These are phyloP conservation scores for Chimonanthus praecox DNA, from an alignment of 164 flowering plant species.

Conservation along the genomic window DNA sequence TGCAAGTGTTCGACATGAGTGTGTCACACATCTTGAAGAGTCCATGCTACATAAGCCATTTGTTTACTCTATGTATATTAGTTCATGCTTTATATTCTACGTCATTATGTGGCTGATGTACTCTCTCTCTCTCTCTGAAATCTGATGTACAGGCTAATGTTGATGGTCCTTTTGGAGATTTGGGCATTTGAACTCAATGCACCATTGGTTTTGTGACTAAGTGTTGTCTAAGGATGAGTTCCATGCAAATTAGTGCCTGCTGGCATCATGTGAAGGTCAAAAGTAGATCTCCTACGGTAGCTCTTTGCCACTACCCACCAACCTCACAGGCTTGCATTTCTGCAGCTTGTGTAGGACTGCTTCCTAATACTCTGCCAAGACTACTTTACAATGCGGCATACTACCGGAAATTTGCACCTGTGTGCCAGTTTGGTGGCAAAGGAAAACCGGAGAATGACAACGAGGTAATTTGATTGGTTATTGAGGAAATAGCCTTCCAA, in stretches of 20 bases:
- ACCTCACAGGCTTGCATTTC: constrained; percentile 9
- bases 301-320: constrained; percentile 2
- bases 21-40: too few species aligned
- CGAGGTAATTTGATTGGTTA: constrained; percentile 31
- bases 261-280: constrained; percentile 11
- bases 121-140: too few species aligned
- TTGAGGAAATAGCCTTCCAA: neutral
- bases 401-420: constrained; percentile 18
- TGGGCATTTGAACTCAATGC: neutral
- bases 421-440: constrained; percentile 51
- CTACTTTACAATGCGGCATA: constrained; percentile 14
- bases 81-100: too few species aligned
- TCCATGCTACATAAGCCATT: too few species aligned
- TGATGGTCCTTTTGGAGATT: neutral
- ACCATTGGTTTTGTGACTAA: neutral
- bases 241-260: constrained; percentile 28
- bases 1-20: too few species aligned
- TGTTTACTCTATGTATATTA: too few species aligned
- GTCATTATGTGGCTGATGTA: too few species aligned
- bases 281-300: neutral
- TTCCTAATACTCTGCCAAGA: constrained; percentile 6
- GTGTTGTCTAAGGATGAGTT: constrained; percentile 27
- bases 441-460: constrained; percentile 34
- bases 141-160: neutral
- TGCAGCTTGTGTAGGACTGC: constrained; percentile 5